These are phyloP conservation scores for Oryza rufipogon DNA, from an alignment of 176 grass and related monocot genomes.

Conservation along the genomic window DNA sequence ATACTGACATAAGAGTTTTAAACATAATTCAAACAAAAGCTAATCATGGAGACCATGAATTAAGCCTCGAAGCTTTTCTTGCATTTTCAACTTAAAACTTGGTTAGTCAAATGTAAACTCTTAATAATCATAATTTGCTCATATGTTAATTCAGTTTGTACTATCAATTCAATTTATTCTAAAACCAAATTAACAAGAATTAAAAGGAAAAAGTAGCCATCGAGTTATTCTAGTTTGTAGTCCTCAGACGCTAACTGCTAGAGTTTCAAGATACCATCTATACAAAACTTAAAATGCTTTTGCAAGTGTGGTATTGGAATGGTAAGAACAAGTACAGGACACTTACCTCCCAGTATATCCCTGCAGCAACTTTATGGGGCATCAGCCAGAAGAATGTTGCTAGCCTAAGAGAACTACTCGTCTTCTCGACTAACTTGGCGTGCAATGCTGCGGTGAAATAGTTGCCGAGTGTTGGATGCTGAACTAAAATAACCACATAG, in stretches of 20 bases:
- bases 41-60: neutral
- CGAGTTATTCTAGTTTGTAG: neutral
- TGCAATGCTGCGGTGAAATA: slow-evolving; percentile 84
- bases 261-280: neutral
- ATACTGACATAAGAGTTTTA: neutral
- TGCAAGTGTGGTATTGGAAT: neutral
- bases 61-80: neutral
- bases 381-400: slow-evolving; percentile 91
- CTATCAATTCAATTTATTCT: slow-evolving; percentile 4
- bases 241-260: neutral
- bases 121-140: neutral
- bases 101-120: neutral
- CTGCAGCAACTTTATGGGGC: slow-evolving; percentile 87
- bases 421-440: slow-evolving; percentile 57
- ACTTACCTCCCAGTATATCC: slow-evolving; percentile 96
- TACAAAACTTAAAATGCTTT: neutral
- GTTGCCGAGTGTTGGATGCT: slow-evolving; percentile 82
- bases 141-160: slow-evolving; percentile 11
- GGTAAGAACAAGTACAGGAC: neutral
- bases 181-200: neutral
- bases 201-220: neutral
- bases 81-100: neutral
- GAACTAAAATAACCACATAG: slow-evolving; percentile 73
- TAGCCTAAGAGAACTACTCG: slow-evolving; percentile 48
- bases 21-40: neutral